phyloP scores from a whole-genome alignment of 495 filamentous ascomycete genomes.

The Thermothielavioides terrestris region DNA sequence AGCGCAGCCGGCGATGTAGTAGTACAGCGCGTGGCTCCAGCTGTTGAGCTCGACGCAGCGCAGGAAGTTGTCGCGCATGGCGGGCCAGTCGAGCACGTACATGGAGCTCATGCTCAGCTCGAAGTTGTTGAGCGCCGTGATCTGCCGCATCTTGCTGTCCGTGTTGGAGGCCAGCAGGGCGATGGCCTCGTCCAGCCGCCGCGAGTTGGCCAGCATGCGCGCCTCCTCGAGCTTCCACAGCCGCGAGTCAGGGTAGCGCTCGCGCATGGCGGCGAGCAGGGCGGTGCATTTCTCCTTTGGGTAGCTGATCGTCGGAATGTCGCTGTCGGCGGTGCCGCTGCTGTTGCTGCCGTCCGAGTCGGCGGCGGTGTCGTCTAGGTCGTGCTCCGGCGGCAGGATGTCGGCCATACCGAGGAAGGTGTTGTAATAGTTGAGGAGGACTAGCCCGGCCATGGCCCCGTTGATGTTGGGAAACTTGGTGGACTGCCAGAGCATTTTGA shows the following conservation, averaged over 20 bases:
- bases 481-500: conserved; percentile 86
- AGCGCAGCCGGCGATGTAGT: conserved; percentile 73
- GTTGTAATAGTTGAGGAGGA: conserved; percentile 80
- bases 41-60: conserved; percentile 77
- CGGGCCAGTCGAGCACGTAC: conserved; percentile 65
- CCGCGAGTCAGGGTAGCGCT: conserved; percentile 68
- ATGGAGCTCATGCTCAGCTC: conserved; percentile 73
- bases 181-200: conserved; percentile 59
- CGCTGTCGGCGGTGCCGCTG: not conserved
- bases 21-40: conserved; percentile 86
- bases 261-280: conserved; percentile 66
- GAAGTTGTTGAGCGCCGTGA: conserved; percentile 71
- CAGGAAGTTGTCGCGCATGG: conserved; percentile 65
- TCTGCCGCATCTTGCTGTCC: conserved; percentile 75
- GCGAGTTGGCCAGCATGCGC: conserved; percentile 61
- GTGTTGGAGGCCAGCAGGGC: conserved; percentile 47
- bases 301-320: conserved; percentile 52
- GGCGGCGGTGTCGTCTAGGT: conserved; percentile 33
- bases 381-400: conserved; percentile 60
- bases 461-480: conserved; percentile 83
- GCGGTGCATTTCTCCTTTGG: conserved; percentile 59
- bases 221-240: conserved; percentile 91
- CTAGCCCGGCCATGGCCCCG: conserved; percentile 77
- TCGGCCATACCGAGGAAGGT: conserved; percentile 77
- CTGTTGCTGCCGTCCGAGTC: not conserved